Base-by-base conservation (phyloP, 352 stramenopile species). In the Pythium aphanidermatum region DNA sequence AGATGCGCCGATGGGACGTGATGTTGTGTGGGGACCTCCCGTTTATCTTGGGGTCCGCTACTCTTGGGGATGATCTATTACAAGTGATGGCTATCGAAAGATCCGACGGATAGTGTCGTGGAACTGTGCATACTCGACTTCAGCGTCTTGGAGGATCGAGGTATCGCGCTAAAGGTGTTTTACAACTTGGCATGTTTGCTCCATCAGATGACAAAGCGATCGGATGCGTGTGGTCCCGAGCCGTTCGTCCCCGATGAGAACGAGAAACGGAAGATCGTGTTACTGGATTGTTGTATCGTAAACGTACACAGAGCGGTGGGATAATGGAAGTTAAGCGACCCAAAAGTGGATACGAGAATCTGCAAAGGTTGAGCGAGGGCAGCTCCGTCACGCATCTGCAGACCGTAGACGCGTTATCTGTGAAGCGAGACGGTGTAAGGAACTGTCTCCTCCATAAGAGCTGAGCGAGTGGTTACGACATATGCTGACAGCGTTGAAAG, bases 401-500 rank as follows among this genome's bases (percentile, higher is more conserved):
- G 40, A 37, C 28, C 10, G 25, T 48, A 16, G 27, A 48, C 17
- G 11, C 25, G 1, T 11, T 48, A 28, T 2, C 13, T n/a, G 26
- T 37, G n/a, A 26, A 37, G 28, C n/a, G n/a, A n/a, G n/a, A n/a
- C n/a, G n/a, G n/a, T n/a, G n/a, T n/a, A n/a, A n/a, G n/a, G n/a
- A n/a, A n/a, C n/a, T n/a, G n/a, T n/a, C n/a, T n/a, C n/a, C n/a
- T n/a, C n/a, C n/a, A n/a, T n/a, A n/a, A 5, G 19, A 24, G 40
- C 13, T 17, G 28, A 26, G n/a, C 40, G 28, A 27, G 10, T 48
- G 40, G 40, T 37, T 19, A 7, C 21, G 23, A 19, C 12, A 25
- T 10, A 51, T 63, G 36, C 42, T 63, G 5, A 59, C 41, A 25
- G 48, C 48, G 0, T 25, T 59, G 38, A 59, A n/a, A 38, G 24